Conservation (phyloP, 2,329 filamentous ascomycete genomes). For the Aspergillus proliferans region DNA sequence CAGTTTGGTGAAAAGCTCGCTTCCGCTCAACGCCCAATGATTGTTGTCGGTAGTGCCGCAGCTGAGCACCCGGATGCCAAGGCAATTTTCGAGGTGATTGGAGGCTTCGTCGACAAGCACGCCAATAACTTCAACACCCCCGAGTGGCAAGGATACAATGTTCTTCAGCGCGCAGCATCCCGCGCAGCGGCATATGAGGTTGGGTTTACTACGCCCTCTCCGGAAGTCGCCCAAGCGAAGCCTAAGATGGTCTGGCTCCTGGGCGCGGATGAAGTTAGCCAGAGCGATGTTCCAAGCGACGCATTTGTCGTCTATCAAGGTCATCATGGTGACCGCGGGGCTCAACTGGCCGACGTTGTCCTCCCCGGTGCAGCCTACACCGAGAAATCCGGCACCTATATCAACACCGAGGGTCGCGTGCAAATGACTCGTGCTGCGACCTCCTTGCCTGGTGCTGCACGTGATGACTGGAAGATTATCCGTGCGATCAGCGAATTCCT, state of each 20-base stretch:
- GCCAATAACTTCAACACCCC: slow-evolving; percentile 76
- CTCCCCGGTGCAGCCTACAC: slow-evolving; percentile 94
- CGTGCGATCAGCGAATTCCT: slow-evolving; percentile 89
- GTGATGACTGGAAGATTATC: slow-evolving; percentile 99
- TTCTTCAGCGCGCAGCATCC: slow-evolving; percentile 88
- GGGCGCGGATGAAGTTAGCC: slow-evolving; percentile 83
- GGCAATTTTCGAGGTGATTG: slow-evolving; percentile 86
- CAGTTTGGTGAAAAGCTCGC: slow-evolving; percentile 89
- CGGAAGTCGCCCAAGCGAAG: slow-evolving; percentile 72
- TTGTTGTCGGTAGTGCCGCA: slow-evolving; percentile 86
- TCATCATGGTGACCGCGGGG: slow-evolving; percentile 91
- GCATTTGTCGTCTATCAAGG: slow-evolving; percentile 98
- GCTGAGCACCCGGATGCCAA: slow-evolving; percentile 88
- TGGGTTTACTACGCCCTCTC: slow-evolving; percentile 82
- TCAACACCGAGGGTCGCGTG: slow-evolving; percentile 96
- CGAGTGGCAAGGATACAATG: slow-evolving; percentile 97
- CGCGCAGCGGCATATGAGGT: slow-evolving; percentile 91
- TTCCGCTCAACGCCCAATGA: slow-evolving; percentile 86
- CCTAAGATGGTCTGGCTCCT: slow-evolving; percentile 97
- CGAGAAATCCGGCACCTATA: slow-evolving; percentile 90
- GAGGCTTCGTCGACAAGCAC: slow-evolving; percentile 88
- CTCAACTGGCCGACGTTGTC: slow-evolving; percentile 86
- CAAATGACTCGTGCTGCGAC: slow-evolving; percentile 91
- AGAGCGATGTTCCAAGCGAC: slow-evolving; percentile 84
- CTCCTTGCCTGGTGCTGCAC: slow-evolving; percentile 77